Percentiles rank a stretch among this genome's conserved stretches.
Conservation (phyloP, 2,329 filamentous ascomycete species). For the Geosmithia morbida region DNA sequence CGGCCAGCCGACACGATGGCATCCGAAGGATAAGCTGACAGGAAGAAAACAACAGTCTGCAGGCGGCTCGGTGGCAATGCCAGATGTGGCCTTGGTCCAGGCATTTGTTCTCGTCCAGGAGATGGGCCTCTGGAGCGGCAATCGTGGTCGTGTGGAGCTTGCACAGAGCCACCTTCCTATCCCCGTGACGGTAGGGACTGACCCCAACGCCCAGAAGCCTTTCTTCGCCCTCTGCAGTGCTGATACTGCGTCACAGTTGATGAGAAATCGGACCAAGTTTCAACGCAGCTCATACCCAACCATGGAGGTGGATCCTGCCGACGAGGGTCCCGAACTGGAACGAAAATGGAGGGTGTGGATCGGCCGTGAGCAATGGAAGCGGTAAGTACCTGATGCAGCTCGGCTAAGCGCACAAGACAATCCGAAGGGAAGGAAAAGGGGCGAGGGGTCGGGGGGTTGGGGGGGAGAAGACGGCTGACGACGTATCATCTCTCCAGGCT, state of each 20-base stretch:
- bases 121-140: conserved; percentile 38
- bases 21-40: not conserved
- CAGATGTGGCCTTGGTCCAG: conserved; percentile 24
- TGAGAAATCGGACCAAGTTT: conserved; percentile 43
- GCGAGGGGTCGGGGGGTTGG: too few species aligned
- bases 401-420: not conserved
- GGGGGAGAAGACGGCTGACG: too few species aligned
- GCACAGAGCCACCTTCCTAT: conserved; percentile 33
- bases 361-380: conserved; percentile 50
- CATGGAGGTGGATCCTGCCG: conserved; percentile 34
- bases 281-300: conserved; percentile 37
- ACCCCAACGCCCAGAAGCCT: not conserved
- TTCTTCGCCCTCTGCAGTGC: not conserved
- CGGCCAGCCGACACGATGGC: not conserved
- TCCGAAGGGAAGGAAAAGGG: not conserved
- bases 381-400: conserved; percentile 17
- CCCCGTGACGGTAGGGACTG: conserved; percentile 24
- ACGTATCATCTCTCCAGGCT: conserved; percentile 25
- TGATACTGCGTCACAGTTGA: conserved; percentile 23
- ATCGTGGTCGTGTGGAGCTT: conserved; percentile 40
- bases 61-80: conserved; percentile 28
- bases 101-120: conserved; percentile 32
- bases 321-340: conserved; percentile 41
- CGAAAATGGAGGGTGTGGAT: conserved; percentile 54
- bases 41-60: conserved; percentile 23